These are phyloP conservation scores for Cenchrus americanus DNA, from an alignment of 176 grass and related monocot species.

Conservation along the genomic window DNA sequence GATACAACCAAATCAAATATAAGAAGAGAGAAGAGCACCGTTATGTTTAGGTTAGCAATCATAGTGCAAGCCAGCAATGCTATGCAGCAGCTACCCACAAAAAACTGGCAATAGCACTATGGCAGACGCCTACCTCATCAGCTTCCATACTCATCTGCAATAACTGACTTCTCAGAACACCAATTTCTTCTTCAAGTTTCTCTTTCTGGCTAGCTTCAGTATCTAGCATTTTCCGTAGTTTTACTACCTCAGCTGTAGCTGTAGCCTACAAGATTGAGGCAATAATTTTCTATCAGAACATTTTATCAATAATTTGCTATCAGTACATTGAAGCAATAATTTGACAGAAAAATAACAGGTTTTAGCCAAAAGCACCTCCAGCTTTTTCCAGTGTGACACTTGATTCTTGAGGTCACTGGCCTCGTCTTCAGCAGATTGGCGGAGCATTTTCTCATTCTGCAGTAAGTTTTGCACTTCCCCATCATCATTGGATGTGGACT, in stretches of 20 bases:
- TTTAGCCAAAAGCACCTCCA: conserved; percentile 67
- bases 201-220: conserved; percentile 83
- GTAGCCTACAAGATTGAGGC: conserved; percentile 54
- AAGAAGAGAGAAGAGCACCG: conserved; percentile 27
- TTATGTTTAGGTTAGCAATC: conserved; percentile 31
- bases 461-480: conserved; percentile 66
- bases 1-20: conserved; percentile 36
- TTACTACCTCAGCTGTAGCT: conserved; percentile 78
- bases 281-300: conserved; percentile 26
- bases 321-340: background rate
- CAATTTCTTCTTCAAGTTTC: conserved; percentile 94
- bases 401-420: conserved; percentile 79
- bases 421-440: conserved; percentile 76
- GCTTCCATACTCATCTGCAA: conserved; percentile 91
- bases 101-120: conserved; percentile 3
- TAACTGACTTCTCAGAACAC: conserved; percentile 79
- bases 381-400: conserved; percentile 94
- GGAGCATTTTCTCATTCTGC: conserved; percentile 81
- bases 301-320: conserved; percentile 23
- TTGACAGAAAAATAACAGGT: conserved; percentile 27
- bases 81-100: background rate
- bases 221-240: conserved; percentile 77
- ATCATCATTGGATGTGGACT: conserved; percentile 56
- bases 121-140: conserved; percentile 69
- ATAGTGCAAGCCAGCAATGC: conserved; percentile 25